These are phyloP conservation scores for Nicotiana rustica DNA, from an alignment of 305 asterid species.

Conservation along the genomic window DNA sequence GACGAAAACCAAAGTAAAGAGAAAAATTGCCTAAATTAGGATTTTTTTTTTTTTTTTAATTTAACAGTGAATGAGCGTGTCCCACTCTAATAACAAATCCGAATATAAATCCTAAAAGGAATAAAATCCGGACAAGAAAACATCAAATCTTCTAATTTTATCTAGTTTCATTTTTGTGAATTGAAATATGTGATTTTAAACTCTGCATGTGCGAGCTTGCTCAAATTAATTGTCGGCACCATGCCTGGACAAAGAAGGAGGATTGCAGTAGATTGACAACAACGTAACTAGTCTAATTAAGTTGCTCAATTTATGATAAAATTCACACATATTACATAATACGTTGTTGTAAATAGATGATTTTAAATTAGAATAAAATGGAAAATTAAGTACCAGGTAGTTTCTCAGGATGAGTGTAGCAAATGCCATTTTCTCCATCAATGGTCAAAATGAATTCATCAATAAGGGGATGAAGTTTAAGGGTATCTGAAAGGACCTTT, in stretches of 20 bases:
- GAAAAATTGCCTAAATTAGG: neutral
- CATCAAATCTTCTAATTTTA: slow-evolving; percentile 21
- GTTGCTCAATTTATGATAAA: neutral
- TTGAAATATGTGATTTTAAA: neutral
- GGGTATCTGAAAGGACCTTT: slow-evolving; percentile 56
- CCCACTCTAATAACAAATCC: slow-evolving; percentile 29
- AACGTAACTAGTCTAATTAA: neutral
- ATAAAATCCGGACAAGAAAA: slow-evolving; percentile 32
- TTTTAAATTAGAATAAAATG: neutral
- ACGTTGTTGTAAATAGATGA: neutral
- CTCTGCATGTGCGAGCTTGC: neutral
- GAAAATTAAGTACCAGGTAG: slow-evolving; percentile 65
- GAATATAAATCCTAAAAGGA: slow-evolving; percentile 26
- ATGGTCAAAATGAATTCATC: slow-evolving; percentile 85
- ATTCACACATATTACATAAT: neutral
- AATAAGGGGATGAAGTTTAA: slow-evolving; percentile 76
- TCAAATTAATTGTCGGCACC: neutral
- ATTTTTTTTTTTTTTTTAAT: neutral
- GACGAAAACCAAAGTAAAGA: neutral
- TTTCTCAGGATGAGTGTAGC: slow-evolving; percentile 93
- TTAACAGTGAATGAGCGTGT: neutral
- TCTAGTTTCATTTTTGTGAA: neutral
- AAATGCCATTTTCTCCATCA: slow-evolving; percentile 88
- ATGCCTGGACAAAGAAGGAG: neutral
- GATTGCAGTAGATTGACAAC: neutral